Percentiles rank a stretch among this genome's conserved stretches.
phyloP scores from a whole-genome alignment of 495 filamentous ascomycete species.

The Xylaria telfairii region DNA sequence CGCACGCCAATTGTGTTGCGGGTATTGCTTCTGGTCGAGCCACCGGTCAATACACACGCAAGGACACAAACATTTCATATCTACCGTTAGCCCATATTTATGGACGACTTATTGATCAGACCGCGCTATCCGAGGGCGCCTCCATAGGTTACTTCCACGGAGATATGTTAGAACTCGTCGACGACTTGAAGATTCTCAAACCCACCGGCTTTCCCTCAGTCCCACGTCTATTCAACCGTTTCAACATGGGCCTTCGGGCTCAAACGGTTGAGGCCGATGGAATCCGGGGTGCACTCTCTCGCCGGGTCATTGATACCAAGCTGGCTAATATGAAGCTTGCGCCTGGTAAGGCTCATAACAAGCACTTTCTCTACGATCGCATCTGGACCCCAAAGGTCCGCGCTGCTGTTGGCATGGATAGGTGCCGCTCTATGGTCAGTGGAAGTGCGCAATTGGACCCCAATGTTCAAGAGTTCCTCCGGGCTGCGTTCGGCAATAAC shows the following conservation, averaged over 20 bases:
- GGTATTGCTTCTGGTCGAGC: conserved; percentile 65
- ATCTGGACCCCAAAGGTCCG: conserved; percentile 91
- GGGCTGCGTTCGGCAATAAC: conserved; percentile 77
- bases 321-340: conserved; percentile 76
- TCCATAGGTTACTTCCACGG: conserved; percentile 95
- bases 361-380: conserved; percentile 86
- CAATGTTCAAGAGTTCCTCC: conserved; percentile 84
- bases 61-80: conserved; percentile 79
- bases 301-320: conserved; percentile 80
- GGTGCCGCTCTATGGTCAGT: conserved; percentile 74
- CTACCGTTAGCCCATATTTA: conserved; percentile 96
- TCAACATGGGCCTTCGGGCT: conserved; percentile 78
- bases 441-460: conserved; percentile 93
- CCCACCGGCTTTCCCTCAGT: conserved; percentile 89
- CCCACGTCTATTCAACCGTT: conserved; percentile 91
- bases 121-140: conserved; percentile 71
- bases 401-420: conserved; percentile 80
- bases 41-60: conserved; percentile 53
- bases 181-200: conserved; percentile 86
- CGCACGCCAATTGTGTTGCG: conserved; percentile 80
- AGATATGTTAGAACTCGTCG: conserved; percentile 83
- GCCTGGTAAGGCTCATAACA: conserved; percentile 73
- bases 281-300: conserved; percentile 80
- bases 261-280: conserved; percentile 80
- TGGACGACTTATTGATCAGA: conserved; percentile 82